A percentile compares a stretch with the other conserved stretches of the same genome.
Conservation (phyloP, 2,329 filamentous ascomycete species). For the Daldinia sp. region DNA sequence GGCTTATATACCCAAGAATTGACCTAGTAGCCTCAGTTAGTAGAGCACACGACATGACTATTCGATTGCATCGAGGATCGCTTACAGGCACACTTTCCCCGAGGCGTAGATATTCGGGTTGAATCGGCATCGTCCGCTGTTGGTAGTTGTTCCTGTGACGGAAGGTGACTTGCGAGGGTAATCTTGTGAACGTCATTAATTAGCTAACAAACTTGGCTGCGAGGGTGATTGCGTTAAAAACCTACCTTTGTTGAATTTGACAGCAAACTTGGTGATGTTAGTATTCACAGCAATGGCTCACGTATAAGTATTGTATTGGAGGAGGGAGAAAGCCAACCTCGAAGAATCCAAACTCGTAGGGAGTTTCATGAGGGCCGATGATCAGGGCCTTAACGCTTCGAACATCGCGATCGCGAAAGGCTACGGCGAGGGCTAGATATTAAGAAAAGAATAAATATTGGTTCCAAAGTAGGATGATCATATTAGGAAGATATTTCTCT, state of each 20-base stretch:
- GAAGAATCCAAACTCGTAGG: conserved; percentile 98
- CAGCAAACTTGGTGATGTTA: conserved; percentile 71
- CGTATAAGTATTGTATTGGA: neutral
- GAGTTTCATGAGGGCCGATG: conserved; percentile 91
- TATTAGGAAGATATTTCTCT: conserved; percentile 50
- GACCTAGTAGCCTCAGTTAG: conserved; percentile 65
- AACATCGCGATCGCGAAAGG: conserved; percentile 88
- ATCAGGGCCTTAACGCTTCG: conserved; percentile 89
- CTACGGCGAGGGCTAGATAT: conserved; percentile 80
- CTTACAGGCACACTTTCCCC: conserved; percentile 92
- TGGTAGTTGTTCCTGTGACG: conserved; percentile 83
- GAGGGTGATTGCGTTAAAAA: neutral
- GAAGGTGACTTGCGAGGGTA: conserved; percentile 79
- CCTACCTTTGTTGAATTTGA: conserved; percentile 81
- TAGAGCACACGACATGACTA: conserved; percentile 9
- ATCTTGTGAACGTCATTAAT: conserved; percentile 63
- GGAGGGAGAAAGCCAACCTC: conserved; percentile 70
- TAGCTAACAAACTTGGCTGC: conserved; percentile 23
- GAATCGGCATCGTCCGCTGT: conserved; percentile 88
- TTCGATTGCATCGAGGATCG: conserved; percentile 47
- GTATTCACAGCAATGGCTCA: conserved; percentile 24
- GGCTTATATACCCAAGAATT: conserved; percentile 77
- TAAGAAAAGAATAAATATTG: conserved; percentile 33
- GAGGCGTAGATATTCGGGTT: conserved; percentile 96
- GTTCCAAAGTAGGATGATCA: conserved; percentile 7